Evolutionary conservation across 2,329 filamentous ascomycete genomes (phyloP).

Genomic region (Iodosphaeria phyllophila): DNA sequence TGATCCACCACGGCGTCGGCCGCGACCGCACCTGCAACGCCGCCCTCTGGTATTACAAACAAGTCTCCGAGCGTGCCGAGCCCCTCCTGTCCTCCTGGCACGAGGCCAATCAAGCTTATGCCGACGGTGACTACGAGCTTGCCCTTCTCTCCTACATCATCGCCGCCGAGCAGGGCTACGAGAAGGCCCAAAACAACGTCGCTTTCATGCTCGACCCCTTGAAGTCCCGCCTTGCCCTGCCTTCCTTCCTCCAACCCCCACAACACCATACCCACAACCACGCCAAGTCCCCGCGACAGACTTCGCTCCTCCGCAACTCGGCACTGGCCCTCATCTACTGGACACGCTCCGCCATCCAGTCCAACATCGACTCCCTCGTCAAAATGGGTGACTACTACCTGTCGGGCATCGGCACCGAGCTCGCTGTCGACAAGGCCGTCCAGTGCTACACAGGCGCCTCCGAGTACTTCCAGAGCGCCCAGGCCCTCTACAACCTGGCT

Average conservation of each 20-base stretch:
- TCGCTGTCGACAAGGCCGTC: conserved; percentile 69
- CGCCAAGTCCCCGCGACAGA: conserved; percentile 11
- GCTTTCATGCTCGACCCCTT: conserved; percentile 69
- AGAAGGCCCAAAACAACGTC: conserved; percentile 76
- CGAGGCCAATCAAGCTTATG: conserved; percentile 70
- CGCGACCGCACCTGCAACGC: conserved; percentile 61
- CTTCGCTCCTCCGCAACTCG: conserved; percentile 29
- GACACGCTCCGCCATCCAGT: conserved; percentile 84
- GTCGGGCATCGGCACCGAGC: conserved; percentile 52
- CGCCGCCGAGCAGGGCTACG: conserved; percentile 84
- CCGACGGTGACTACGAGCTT: conserved; percentile 58
- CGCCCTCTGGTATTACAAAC: conserved; percentile 69
- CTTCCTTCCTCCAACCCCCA: conserved; percentile 29
- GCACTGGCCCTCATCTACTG: conserved; percentile 71
- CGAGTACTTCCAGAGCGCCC: conserved; percentile 79
- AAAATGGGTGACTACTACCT: conserved; percentile 99
- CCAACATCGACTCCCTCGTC: conserved; percentile 82
- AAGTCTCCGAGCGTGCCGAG: conserved; percentile 56
- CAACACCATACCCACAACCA: too few species aligned
- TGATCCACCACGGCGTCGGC: conserved; percentile 64
- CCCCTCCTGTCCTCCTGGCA: conserved; percentile 57
- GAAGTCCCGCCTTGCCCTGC: conserved; percentile 39
- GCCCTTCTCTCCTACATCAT: conserved; percentile 70
- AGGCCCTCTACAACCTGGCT: conserved; percentile 90
- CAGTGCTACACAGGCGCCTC: conserved; percentile 85